These are phyloP conservation scores for Neurospora tetraspora DNA, from an alignment of 495 filamentous ascomycete genomes.

Conservation along the genomic window DNA sequence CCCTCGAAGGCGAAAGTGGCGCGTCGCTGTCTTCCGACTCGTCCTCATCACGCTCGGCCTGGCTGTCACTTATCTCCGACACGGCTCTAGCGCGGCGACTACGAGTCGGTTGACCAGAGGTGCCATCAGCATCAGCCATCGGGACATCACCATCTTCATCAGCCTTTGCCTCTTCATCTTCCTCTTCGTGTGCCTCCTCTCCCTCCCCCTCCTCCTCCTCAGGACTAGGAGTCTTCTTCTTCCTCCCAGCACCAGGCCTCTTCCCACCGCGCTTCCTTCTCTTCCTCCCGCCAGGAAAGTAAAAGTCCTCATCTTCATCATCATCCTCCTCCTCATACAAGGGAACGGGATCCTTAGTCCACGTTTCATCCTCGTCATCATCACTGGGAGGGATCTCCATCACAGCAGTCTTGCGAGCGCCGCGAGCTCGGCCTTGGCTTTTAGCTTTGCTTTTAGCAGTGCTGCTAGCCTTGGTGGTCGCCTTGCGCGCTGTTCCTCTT, in stretches of 20 bases:
- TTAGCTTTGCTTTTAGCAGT: conserved; percentile 3
- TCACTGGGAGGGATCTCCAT: neutral
- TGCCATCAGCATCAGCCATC: neutral
- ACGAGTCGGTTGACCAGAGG: neutral
- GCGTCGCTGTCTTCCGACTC: conserved; percentile 6
- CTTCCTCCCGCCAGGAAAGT: neutral
- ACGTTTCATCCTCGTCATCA: conserved; percentile 9
- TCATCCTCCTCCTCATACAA: conserved; percentile 9
- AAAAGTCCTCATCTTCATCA: conserved; percentile 11
- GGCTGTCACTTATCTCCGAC: conserved; percentile 15
- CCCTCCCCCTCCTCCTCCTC: neutral
- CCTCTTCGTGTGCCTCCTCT: neutral
- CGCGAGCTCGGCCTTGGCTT: neutral
- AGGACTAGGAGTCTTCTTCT: conserved; percentile 5
- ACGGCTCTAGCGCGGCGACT: neutral
- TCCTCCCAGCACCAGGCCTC: conserved; percentile 21
- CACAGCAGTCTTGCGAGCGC: neutral
- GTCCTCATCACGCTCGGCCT: conserved; percentile 4
- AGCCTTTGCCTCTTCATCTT: neutral
- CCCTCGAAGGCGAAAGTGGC: neutral
- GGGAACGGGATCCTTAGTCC: neutral
- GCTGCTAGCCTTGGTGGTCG: conserved; percentile 10
- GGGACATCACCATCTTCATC: neutral
- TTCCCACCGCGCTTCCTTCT: conserved; percentile 21
- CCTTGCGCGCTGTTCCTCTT: conserved; percentile 11